phyloP scores from a whole-genome alignment of 148 eudicot species.

The Arctostaphylos glauca region DNA sequence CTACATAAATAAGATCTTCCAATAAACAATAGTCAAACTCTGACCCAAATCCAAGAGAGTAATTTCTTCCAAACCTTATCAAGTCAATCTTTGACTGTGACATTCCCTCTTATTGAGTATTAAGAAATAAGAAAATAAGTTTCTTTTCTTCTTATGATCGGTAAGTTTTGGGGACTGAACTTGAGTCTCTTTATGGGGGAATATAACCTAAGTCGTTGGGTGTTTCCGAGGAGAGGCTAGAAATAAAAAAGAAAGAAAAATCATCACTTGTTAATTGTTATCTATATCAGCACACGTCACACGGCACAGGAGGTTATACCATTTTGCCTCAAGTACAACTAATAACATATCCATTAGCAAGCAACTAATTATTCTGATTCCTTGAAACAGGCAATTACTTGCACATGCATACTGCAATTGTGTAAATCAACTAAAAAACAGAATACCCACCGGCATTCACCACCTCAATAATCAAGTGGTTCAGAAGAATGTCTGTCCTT shows the following conservation, averaged over 20 bases:
- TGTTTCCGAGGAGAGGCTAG: too few relatives aligned
- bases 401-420: not conserved
- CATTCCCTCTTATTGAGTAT: not conserved
- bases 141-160: too few relatives aligned
- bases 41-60: not conserved
- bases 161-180: too few relatives aligned
- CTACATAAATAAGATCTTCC: not conserved
- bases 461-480: constrained; percentile 1
- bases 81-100: not conserved
- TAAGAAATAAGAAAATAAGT: too few relatives aligned
- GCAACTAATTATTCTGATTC: not conserved
- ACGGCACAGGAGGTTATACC: not conserved
- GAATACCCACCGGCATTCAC: not conserved
- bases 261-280: not conserved
- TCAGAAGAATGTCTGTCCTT: not conserved
- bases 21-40: not conserved
- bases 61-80: not conserved
- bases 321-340: not conserved
- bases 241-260: not conserved
- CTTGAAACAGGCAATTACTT: not conserved
- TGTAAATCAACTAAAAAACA: not conserved
- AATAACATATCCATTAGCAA: not conserved
- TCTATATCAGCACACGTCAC: not conserved
- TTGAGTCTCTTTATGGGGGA: too few relatives aligned
- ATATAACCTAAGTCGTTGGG: too few relatives aligned